Evolutionary conservation across 345 rosid species (phyloP).

Genomic region (Dimocarpus longan): DNA sequence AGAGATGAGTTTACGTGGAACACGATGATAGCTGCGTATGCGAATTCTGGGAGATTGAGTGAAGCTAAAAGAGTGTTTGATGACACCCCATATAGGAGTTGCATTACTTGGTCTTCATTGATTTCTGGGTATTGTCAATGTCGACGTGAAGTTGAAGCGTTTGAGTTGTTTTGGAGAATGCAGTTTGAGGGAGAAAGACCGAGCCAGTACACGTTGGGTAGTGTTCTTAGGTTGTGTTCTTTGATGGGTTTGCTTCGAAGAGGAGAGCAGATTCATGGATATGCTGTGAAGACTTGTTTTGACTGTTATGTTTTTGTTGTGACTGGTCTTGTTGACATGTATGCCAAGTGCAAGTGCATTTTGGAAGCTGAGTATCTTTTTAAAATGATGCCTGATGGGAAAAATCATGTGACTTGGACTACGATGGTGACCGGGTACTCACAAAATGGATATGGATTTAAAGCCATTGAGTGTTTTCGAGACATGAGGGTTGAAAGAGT

Average conservation of each 20-base stretch:
- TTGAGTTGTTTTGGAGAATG: constrained; percentile 67
- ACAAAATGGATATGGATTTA: constrained; percentile 50
- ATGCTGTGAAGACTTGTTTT: constrained; percentile 51
- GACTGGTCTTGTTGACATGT: constrained; percentile 81
- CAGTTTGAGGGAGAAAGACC: constrained; percentile 60
- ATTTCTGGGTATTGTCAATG: constrained; percentile 69
- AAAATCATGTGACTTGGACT: constrained; percentile 76
- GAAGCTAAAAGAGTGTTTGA: constrained; percentile 60
- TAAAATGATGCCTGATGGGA: constrained; percentile 35
- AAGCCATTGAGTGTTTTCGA: constrained; percentile 65
- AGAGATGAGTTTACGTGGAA: constrained; percentile 84
- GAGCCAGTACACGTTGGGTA: constrained; percentile 66
- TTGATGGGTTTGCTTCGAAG: constrained; percentile 40
- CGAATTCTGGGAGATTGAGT: constrained; percentile 55
- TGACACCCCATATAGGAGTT: constrained; percentile 53
- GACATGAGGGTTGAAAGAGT: constrained; percentile 61
- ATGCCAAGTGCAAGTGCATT: constrained; percentile 66
- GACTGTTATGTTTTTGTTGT: constrained; percentile 60
- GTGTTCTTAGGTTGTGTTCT: constrained; percentile 68
- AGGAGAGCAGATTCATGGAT: constrained; percentile 82
- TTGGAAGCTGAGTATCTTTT: constrained; percentile 75
- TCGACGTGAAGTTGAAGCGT: constrained; percentile 57
- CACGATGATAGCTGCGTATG: constrained; percentile 77
- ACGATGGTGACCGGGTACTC: constrained; percentile 86
- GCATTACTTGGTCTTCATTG: constrained; percentile 81